Conservation (phyloP, 495 filamentous ascomycete genomes). For the Podospora pseudopauciseta region DNA sequence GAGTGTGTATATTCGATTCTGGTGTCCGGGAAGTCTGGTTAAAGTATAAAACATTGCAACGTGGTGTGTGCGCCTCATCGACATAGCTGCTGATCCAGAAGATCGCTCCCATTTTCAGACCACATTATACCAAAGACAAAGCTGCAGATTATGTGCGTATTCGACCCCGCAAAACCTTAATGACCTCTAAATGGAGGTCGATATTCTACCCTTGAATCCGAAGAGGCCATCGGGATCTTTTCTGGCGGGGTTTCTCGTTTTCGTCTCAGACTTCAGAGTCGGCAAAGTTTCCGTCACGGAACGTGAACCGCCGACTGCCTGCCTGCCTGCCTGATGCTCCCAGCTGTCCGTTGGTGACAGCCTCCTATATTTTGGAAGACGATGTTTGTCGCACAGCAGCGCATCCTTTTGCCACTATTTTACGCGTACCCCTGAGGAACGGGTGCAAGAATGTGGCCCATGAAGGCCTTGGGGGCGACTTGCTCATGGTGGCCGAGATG, state of each 20-base stretch:
- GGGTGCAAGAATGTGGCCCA: neutral
- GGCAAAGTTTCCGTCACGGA: neutral
- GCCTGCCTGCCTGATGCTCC: neutral
- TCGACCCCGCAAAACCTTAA: slow-evolving; percentile 6
- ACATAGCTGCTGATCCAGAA: neutral
- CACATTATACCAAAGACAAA: neutral
- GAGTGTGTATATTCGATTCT: neutral
- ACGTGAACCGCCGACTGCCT: neutral
- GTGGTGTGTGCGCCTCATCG: neutral
- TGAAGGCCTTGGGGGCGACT: neutral
- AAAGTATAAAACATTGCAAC: neutral
- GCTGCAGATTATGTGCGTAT: neutral
- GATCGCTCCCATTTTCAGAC: neutral
- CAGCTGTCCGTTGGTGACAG: neutral
- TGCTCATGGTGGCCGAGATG: neutral
- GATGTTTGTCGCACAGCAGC: neutral
- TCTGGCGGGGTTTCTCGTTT: neutral
- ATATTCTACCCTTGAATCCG: neutral
- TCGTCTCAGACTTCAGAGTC: neutral
- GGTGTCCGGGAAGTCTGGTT: neutral
- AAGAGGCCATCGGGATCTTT: neutral
- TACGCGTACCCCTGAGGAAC: neutral
- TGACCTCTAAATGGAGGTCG: neutral
- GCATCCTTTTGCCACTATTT: neutral
- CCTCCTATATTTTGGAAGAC: neutral